These are phyloP conservation scores for Capsicum pubescens DNA, from an alignment of 257 asterid genomes.

Conservation along the genomic window DNA sequence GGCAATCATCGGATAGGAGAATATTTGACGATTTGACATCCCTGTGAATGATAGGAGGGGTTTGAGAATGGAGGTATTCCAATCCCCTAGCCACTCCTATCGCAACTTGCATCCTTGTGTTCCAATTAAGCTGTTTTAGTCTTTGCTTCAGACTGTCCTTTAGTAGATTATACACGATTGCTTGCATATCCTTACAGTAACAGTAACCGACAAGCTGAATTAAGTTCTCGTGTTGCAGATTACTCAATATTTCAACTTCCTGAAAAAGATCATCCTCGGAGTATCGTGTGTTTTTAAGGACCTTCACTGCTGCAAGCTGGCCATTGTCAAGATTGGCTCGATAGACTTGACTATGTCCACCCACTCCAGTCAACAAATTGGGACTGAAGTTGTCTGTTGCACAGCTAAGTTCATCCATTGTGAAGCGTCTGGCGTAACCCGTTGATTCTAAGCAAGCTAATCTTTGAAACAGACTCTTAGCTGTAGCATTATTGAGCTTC, in stretches of 20 bases:
- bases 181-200: conserved; percentile 52
- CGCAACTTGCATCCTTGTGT: conserved; percentile 68
- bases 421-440: conserved; percentile 44
- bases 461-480: conserved; percentile 46
- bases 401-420: conserved; percentile 48
- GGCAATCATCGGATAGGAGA: conserved; percentile 59
- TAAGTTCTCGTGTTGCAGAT: conserved; percentile 70
- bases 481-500: conserved; percentile 37
- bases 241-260: conserved; percentile 70
- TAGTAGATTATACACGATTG: conserved; percentile 56
- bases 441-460: conserved; percentile 47
- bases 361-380: conserved; percentile 58
- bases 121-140: conserved; percentile 61
- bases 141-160: conserved; percentile 57
- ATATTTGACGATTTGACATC: conserved; percentile 75
- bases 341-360: conserved; percentile 60
- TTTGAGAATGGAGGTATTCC: conserved; percentile 66
- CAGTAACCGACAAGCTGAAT: conserved; percentile 65
- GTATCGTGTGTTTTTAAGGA: conserved; percentile 42
- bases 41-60: conserved; percentile 72
- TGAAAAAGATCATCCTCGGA: conserved; percentile 52
- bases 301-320: conserved; percentile 62
- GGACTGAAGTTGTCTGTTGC: conserved; percentile 57
- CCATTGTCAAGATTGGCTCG: conserved; percentile 56
- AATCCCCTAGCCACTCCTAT: conserved; percentile 74